Base-by-base conservation (phyloP, 176 grass and related monocot species). In the Bothriochloa decipiens region DNA sequence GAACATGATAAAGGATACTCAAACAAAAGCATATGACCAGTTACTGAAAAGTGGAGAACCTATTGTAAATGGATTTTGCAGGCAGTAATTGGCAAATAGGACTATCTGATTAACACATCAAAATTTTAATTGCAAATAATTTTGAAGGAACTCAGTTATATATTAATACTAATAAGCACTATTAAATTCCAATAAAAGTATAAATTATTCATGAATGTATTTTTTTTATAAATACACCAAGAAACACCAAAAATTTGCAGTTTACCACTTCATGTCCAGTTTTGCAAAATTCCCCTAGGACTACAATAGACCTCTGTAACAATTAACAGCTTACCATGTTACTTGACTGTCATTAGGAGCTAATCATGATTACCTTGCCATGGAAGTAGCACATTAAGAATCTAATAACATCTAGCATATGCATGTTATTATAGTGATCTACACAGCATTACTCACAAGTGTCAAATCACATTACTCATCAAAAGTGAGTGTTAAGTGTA, bases 1-100 rank as follows among this genome's bases (percentile, higher is more conserved):
- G 79, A 50, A 27, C 26, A 41, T 53, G 47, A 85, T 46, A 75
- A 62, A 78, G 25, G 33, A 75, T 52, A 36, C 45, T 81, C 33
- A 22, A 61, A 81, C 17, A n/a, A 67, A 84, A 70, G 2, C 37
- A 85, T 23, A 57, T 0, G 1, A 47, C 15, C 25, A 63, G 41
- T 23, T n/a, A 0, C 18, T 26, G 7, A 60, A 77, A 63, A 62
- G 26, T 50, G 5, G 40, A 2, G 22, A 87, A 71, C 14, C 13
- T 47, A 46, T 82, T 22, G 45, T 87, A 32, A 26, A 15, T 72
- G 18, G 39, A 71, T 7, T 16, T 53, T 65, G 40, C 25, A 16
- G 13, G 40, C n/a, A 50, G 65, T 7, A 69, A 5, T 76, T 37
- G 7, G 55, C 57, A 23, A 81, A n/a, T 65, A 64, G 2, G 70